phyloP scores from a whole-genome alignment of 1,284 basidiomycete genomes.

The Cystobasidiaceae sp. region DNA sequence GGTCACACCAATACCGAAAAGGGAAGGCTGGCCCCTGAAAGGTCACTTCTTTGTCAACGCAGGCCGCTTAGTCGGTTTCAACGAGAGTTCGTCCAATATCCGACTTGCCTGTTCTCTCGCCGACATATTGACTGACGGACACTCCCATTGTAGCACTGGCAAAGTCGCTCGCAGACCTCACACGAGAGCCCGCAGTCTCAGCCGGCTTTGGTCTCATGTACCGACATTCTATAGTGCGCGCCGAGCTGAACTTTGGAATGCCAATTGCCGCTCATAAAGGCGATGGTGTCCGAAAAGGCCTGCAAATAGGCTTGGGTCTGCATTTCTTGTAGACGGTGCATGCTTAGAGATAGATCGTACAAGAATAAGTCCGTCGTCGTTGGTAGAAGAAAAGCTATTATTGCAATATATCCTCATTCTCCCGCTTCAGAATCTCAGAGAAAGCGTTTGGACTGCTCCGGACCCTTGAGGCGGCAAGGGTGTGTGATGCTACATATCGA shows the following conservation, averaged over 20 bases:
- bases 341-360: background rate
- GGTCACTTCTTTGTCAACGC: slow-evolving; percentile 79
- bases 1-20: slow-evolving; percentile 70
- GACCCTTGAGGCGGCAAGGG: background rate
- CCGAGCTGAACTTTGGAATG: slow-evolving; percentile 89
- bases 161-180: slow-evolving; percentile 46
- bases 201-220: slow-evolving; percentile 89
- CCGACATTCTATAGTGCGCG: slow-evolving; percentile 70
- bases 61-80: slow-evolving; percentile 67
- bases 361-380: too few relatives aligned
- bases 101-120: slow-evolving; percentile 1
- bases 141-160: slow-evolving; percentile 49
- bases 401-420: too few relatives aligned
- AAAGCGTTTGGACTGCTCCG: background rate
- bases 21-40: slow-evolving; percentile 82
- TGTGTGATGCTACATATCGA: background rate
- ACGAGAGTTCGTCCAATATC: slow-evolving; percentile 53
- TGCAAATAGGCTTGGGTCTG: slow-evolving; percentile 88
- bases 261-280: slow-evolving; percentile 72
- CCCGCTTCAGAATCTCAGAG: background rate
- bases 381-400: too few relatives aligned
- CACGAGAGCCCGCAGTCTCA: slow-evolving; percentile 56
- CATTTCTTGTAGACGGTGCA: slow-evolving; percentile 56
- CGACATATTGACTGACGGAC: slow-evolving; percentile 41
- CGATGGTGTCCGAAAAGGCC: slow-evolving; percentile 71